Evolutionary conservation across 805 yeast genomes (phyloP), one percentile per base, ranked within the genome.

Genomic region (Ogataea neopini): DNA sequence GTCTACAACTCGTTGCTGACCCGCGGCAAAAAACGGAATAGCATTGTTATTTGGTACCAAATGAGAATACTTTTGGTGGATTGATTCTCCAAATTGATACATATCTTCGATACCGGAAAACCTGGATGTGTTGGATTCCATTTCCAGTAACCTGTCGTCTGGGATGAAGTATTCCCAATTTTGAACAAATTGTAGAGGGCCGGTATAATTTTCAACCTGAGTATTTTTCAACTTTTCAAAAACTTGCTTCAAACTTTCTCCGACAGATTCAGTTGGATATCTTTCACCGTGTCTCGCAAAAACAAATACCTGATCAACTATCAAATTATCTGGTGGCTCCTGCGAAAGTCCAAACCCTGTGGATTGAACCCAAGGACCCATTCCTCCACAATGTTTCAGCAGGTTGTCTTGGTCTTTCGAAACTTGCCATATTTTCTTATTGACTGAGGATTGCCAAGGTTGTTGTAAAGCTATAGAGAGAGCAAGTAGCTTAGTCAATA

Each of bases 261-360:
- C 63, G 3, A 73, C 68, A n/a, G 70, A 67, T 2, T 56, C 63
- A 3, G 86, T 76, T 3, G 88, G 89, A 59, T 73, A 86, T 53
- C 96, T 71, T 63, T 87, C 94, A 17, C 92, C 95, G 60, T 88
- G 95, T 59, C 96, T 76, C 55, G 83, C 81, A 43, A 85, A 67
- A 18, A 86, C 66, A 54, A 84, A 89, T 8, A 85, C 88, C 63
- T 86, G 92, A 55, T 79, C 79, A 46, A 83, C 70, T 5, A 64
- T 57, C 63, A 87, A 83, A 38, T 69, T 70, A 7, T 63, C 69
- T 29, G 86, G 84, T 1, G 70, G 53, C 8, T 68, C 77, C 17
- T 72, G 61, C 13, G 76, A 66, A 33, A 82, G 73, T 2, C 86
- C 86, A 55, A 63, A 77, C 1, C 85, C 85, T 3, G 68, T 64